Conservation (phyloP, 371 early-diverging fungal genomes). For the Nematocida sp. region DNA sequence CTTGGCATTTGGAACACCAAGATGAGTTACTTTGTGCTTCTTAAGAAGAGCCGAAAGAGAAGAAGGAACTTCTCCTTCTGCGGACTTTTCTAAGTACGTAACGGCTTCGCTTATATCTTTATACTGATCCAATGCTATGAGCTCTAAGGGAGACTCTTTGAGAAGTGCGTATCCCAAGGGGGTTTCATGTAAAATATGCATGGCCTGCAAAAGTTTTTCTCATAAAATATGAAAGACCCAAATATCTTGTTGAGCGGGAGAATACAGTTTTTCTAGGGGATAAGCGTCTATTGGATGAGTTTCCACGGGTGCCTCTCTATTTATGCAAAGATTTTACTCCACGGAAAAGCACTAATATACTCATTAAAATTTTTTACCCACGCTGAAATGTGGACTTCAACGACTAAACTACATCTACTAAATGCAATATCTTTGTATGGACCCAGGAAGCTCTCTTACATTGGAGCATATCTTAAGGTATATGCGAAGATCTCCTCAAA, state of each 20-base stretch:
- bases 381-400: slow-evolving; percentile 50
- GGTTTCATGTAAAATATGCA: slow-evolving; percentile 54
- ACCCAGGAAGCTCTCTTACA: slow-evolving; percentile 41
- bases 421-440: slow-evolving; percentile 47
- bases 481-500: slow-evolving; percentile 44
- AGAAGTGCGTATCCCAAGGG: slow-evolving; percentile 51
- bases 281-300: too few relatives aligned
- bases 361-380: slow-evolving; percentile 22
- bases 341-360: not conserved
- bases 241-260: too few relatives aligned
- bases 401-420: slow-evolving; percentile 43
- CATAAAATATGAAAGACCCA: not conserved
- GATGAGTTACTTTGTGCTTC: not conserved
- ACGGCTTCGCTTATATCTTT: slow-evolving; percentile 12
- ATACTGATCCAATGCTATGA: slow-evolving; percentile 21
- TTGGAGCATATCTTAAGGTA: slow-evolving; percentile 51
- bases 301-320: too few relatives aligned
- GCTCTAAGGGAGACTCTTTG: slow-evolving; percentile 29
- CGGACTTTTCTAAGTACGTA: not conserved
- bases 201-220: slow-evolving; percentile 43
- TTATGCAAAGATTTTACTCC: too few relatives aligned
- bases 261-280: too few relatives aligned
- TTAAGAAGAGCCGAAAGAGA: not conserved
- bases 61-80: slow-evolving; percentile 6
- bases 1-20: slow-evolving; percentile 20